These are phyloP conservation scores for Parafenestella ontariensis DNA, from an alignment of 2,329 filamentous ascomycete species.

Conservation along the genomic window DNA sequence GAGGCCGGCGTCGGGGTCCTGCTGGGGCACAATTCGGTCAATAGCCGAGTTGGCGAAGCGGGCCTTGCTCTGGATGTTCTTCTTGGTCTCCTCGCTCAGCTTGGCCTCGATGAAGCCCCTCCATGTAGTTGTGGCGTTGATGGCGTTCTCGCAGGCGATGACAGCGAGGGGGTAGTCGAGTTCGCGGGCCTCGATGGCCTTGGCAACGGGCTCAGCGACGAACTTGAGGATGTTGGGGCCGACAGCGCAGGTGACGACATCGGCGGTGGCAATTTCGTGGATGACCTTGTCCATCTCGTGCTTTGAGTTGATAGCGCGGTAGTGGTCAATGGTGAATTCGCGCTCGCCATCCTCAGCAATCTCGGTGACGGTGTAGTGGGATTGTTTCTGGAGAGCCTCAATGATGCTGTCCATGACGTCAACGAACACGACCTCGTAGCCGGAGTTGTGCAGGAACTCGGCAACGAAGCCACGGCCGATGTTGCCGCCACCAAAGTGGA, in stretches of 20 bases:
- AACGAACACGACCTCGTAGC: slow-evolving; percentile 94
- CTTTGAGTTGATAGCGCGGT: slow-evolving; percentile 95
- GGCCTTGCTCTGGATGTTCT: slow-evolving; percentile 74
- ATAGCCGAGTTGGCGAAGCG: slow-evolving; percentile 97
- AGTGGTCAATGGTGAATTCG: slow-evolving; percentile 86
- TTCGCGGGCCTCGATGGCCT: slow-evolving; percentile 82
- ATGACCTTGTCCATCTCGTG: slow-evolving; percentile 81
- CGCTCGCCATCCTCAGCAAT: slow-evolving; percentile 84
- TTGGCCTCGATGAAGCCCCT: slow-evolving; percentile 80
- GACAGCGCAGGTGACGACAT: slow-evolving; percentile 95
- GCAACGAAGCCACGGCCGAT: slow-evolving; percentile 59
- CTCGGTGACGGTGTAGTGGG: slow-evolving; percentile 90
- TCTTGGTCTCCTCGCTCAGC: slow-evolving; percentile 71
- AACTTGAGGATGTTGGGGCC: slow-evolving; percentile 96
- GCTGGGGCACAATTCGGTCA: slow-evolving; percentile 95
- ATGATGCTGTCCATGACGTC: slow-evolving; percentile 90
- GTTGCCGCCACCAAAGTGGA: slow-evolving; percentile 63
- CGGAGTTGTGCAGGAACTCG: slow-evolving; percentile 86
- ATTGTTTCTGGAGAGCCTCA: slow-evolving; percentile 74
- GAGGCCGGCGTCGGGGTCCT: slow-evolving; percentile 79
- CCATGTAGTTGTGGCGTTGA: slow-evolving; percentile 89
- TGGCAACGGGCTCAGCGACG: slow-evolving; percentile 93
- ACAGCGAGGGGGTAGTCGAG: slow-evolving; percentile 76
- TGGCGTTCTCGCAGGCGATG: slow-evolving; percentile 98
- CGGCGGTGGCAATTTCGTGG: slow-evolving; percentile 83